phyloP scores from a whole-genome alignment of 225 moss, liverwort and hornwort species.

The Neckera pumila region DNA sequence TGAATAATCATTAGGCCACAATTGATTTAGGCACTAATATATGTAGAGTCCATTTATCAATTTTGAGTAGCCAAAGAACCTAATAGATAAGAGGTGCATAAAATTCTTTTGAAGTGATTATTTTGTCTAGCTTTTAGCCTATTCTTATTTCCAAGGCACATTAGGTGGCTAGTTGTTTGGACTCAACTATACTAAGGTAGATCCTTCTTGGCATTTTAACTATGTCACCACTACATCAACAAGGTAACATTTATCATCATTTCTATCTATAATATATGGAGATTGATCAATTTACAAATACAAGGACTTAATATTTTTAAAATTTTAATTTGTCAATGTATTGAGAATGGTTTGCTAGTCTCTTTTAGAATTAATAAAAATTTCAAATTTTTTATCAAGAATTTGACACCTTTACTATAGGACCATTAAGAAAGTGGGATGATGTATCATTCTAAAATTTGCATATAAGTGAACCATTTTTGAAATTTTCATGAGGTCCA shows the following conservation, averaged over 20 bases:
- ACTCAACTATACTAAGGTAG: background rate
- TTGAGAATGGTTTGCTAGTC: accelerated
- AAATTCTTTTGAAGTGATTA: background rate
- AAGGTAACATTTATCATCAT: background rate
- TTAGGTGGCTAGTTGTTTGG: background rate
- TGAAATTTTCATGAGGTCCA: background rate
- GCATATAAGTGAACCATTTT: background rate
- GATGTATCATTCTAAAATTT: background rate
- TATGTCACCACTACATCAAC: background rate
- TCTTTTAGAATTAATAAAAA: background rate
- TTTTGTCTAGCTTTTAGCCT: background rate
- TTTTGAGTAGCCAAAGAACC: background rate
- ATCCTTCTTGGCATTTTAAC: background rate
- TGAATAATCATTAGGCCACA: background rate
- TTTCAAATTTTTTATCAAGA: background rate
- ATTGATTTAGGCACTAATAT: background rate
- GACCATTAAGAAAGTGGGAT: accelerated
- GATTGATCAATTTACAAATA: background rate
- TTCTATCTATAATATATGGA: background rate
- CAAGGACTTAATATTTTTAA: no score
- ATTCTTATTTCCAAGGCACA: background rate
- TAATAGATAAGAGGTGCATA: no score
- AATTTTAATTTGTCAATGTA: background rate
- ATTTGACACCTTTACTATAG: background rate
- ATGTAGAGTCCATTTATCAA: background rate